Evolutionary conservation across 495 filamentous ascomycete genomes (phyloP).

Genomic region (Daldinia grandis): DNA sequence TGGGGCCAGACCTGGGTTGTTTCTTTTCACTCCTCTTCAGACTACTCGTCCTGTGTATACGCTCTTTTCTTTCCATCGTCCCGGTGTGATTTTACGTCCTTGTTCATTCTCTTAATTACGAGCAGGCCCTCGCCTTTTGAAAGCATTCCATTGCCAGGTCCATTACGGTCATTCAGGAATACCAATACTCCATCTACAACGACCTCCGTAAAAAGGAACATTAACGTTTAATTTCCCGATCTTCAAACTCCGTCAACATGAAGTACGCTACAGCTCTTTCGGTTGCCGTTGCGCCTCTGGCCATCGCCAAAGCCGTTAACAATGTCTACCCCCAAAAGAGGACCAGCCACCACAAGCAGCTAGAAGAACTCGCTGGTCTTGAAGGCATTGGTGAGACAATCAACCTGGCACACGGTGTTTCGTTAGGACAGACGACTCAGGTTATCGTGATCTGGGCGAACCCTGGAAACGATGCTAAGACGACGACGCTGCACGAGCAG

Average conservation of each 20-base stretch:
- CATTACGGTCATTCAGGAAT: constrained; percentile 44
- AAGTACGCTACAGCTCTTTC: constrained; percentile 60
- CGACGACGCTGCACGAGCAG: constrained; percentile 57
- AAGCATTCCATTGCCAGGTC: constrained; percentile 44
- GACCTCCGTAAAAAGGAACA: constrained; percentile 21
- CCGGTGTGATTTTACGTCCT: constrained; percentile 32
- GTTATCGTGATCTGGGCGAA: constrained; percentile 66
- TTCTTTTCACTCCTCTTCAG: constrained; percentile 52
- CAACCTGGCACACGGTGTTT: constrained; percentile 22
- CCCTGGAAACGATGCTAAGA: constrained; percentile 56
- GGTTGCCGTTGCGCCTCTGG: constrained; percentile 59
- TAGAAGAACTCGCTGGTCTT: constrained; percentile 10
- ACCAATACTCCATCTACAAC: constrained; percentile 20
- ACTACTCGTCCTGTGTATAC: constrained; percentile 44
- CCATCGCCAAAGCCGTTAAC: constrained; percentile 57
- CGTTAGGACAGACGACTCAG: constrained; percentile 42
- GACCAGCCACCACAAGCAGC: constrained; percentile 26
- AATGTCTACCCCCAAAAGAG: constrained; percentile 54
- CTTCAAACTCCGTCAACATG: constrained; percentile 50
- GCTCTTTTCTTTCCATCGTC: constrained; percentile 45
- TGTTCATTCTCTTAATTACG: constrained; percentile 56
- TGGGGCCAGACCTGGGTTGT: constrained; percentile 42
- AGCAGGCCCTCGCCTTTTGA: constrained; percentile 64
- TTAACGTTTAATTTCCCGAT: constrained; percentile 31
- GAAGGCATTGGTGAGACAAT: constrained; percentile 3